Conservation (phyloP, 192 early-diverging fungal genomes). For the Entomortierella parvispora region DNA sequence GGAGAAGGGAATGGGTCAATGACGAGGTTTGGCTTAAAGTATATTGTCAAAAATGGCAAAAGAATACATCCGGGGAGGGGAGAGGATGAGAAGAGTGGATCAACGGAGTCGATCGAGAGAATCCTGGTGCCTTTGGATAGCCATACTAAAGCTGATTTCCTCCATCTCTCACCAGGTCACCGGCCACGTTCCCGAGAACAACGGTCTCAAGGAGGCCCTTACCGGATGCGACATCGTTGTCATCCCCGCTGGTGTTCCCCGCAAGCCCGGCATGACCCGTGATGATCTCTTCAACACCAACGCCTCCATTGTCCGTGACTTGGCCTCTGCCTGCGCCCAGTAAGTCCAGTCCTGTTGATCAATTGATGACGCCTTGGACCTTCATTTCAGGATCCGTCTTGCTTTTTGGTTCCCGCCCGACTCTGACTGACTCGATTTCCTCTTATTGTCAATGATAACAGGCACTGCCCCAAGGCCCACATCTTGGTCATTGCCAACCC, state of each 20-base stretch:
- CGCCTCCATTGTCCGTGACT: constrained; percentile 90
- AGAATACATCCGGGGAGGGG: too few relatives aligned
- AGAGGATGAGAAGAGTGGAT: constrained; percentile 4
- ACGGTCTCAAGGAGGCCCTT: constrained; percentile 59
- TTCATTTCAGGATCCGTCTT: too few relatives aligned
- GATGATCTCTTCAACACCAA: constrained; percentile 99
- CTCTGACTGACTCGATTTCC: neutral
- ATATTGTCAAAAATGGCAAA: too few relatives aligned
- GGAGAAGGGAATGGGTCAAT: neutral
- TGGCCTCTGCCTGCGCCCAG: constrained; percentile 83
- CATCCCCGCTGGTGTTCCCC: constrained; percentile 96
- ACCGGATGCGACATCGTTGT: constrained; percentile 74
- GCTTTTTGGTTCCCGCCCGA: too few relatives aligned
- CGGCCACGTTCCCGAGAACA: constrained; percentile 55
- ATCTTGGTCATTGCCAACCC: constrained; percentile 96
- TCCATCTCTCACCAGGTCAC: constrained; percentile 46
- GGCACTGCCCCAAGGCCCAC: constrained; percentile 86
- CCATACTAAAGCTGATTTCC: too few relatives aligned
- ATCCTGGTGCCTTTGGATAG: too few relatives aligned
- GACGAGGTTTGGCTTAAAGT: neutral
- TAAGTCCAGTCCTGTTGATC: constrained; percentile 43
- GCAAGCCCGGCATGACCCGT: constrained; percentile 99
- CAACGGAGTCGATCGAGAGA: too few relatives aligned
- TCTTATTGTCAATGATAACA: too few relatives aligned
- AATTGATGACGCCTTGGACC: neutral